phyloP scores from a whole-genome alignment of 2,329 filamentous ascomycete genomes.

The Biscogniauxia mediterranea region DNA sequence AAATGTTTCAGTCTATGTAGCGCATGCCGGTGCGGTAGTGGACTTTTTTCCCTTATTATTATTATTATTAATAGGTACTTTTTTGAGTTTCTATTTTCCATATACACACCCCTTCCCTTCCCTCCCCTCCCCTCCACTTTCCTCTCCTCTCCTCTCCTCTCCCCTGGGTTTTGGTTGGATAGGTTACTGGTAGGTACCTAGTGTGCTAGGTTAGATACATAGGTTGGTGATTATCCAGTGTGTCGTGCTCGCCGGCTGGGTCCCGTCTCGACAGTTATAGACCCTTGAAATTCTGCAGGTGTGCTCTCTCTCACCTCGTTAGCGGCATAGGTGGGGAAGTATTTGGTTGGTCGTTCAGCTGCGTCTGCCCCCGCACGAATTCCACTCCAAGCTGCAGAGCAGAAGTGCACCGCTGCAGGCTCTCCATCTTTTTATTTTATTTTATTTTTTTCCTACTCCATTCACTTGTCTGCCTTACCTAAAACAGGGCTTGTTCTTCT shows the following conservation, averaged over 20 bases:
- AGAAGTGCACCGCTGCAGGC: not conserved
- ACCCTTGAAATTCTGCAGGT: not conserved
- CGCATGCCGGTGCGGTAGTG: not conserved
- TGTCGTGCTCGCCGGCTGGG: too few relatives aligned
- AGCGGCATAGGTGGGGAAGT: not conserved
- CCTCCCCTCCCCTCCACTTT: too few relatives aligned
- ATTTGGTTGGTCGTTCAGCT: not conserved
- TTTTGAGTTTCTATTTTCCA: too few relatives aligned
- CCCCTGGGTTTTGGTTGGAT: too few relatives aligned
- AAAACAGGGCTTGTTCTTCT: too few relatives aligned
- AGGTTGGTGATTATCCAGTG: too few relatives aligned
- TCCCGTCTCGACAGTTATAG: too few relatives aligned
- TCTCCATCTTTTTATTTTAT: not conserved
- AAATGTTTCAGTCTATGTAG: not conserved
- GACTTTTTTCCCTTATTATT: not conserved
- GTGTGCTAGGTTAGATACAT: too few relatives aligned
- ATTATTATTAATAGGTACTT: too few relatives aligned
- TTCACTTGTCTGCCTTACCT: not conserved
- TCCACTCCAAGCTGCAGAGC: not conserved
- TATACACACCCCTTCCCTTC: too few relatives aligned
- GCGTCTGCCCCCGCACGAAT: not conserved
- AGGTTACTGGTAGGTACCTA: too few relatives aligned
- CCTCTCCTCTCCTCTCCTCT: too few relatives aligned
- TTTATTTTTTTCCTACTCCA: not conserved
- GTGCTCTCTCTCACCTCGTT: not conserved